A percentile compares a stretch with the other conserved stretches of the same genome.
phyloP scores from a whole-genome alignment of 2,329 filamentous ascomycete species.

The Penicillium olsonii region DNA sequence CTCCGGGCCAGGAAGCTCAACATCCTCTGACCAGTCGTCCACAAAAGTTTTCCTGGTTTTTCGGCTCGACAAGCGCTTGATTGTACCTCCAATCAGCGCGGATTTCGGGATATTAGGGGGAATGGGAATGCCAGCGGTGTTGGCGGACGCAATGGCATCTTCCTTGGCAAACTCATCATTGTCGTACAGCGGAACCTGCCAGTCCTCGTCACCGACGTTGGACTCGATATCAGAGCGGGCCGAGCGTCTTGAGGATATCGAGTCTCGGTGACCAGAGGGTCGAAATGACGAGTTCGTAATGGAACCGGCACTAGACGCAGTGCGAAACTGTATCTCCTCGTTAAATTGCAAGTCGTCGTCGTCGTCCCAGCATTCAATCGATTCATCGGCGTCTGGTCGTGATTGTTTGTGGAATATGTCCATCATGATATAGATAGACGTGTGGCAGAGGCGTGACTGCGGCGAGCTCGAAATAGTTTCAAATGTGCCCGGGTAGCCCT shows the following conservation, averaged over 20 bases:
- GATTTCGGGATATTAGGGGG: conserved; percentile 84
- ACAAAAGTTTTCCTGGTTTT: conserved; percentile 72
- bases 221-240: conserved; percentile 81
- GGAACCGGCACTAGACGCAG: conserved; percentile 48
- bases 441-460: background rate
- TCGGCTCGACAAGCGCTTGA: conserved; percentile 79
- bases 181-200: conserved; percentile 79
- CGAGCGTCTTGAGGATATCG: conserved; percentile 78
- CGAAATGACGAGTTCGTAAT: conserved; percentile 46
- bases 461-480: background rate
- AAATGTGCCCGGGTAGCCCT: background rate
- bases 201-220: conserved; percentile 76
- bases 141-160: conserved; percentile 84
- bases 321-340: conserved; percentile 49
- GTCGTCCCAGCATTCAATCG: conserved; percentile 53
- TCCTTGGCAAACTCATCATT: conserved; percentile 82
- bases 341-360: conserved; percentile 50
- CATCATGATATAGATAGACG: conserved; percentile 33
- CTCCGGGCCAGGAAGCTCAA: conserved; percentile 65
- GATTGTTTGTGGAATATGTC: conserved; percentile 38
- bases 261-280: conserved; percentile 62
- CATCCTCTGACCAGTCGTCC: conserved; percentile 79
- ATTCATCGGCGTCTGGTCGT: conserved; percentile 36
- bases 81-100: conserved; percentile 86
- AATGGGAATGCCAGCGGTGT: conserved; percentile 86